Conservation (phyloP, 805 yeast genomes). For the Starmerella apicola region DNA sequence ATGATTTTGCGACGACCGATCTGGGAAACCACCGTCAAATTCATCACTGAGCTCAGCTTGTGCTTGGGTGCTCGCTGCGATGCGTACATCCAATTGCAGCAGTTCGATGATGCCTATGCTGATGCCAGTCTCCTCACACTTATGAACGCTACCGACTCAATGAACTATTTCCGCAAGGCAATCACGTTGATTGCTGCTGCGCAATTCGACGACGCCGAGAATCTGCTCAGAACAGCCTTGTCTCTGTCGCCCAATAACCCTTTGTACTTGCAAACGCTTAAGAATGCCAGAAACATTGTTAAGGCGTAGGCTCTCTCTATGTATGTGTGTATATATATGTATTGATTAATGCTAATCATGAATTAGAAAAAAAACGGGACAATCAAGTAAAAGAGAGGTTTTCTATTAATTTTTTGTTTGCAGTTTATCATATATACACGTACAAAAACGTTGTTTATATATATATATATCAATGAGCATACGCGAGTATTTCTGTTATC, state of each 20-base stretch:
- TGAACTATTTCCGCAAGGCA: slow-evolving; percentile 28
- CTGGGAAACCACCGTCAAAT: slow-evolving; percentile 29
- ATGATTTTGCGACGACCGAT: slow-evolving; percentile 31
- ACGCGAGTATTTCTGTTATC: too few relatives aligned
- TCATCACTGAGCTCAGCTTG: slow-evolving; percentile 27
- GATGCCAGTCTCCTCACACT: slow-evolving; percentile 28
- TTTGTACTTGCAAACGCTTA: slow-evolving; percentile 18
- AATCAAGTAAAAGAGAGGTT: too few relatives aligned
- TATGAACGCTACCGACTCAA: slow-evolving; percentile 26
- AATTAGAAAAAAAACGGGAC: too few relatives aligned
- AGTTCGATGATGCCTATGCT: slow-evolving; percentile 30
- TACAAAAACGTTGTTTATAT: too few relatives aligned
- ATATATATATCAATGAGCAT: too few relatives aligned
- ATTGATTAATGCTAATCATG: too few relatives aligned
- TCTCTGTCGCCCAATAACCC: slow-evolving; percentile 18
- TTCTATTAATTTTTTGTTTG: too few relatives aligned
- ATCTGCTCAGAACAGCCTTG: slow-evolving; percentile 20
- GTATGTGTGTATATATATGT: too few relatives aligned
- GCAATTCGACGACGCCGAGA: slow-evolving; percentile 22
- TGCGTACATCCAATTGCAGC: slow-evolving; percentile 27
- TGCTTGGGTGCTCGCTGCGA: slow-evolving; percentile 30
- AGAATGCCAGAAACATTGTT: neutral
- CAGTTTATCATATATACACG: too few relatives aligned
- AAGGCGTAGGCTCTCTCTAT: too few relatives aligned
- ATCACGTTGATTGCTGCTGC: slow-evolving; percentile 21